Percentiles rank a stretch among this genome's conserved stretches.
Evolutionary conservation across 2,329 filamentous ascomycete genomes (phyloP).

Genomic region (Calonectria pauciramosa): DNA sequence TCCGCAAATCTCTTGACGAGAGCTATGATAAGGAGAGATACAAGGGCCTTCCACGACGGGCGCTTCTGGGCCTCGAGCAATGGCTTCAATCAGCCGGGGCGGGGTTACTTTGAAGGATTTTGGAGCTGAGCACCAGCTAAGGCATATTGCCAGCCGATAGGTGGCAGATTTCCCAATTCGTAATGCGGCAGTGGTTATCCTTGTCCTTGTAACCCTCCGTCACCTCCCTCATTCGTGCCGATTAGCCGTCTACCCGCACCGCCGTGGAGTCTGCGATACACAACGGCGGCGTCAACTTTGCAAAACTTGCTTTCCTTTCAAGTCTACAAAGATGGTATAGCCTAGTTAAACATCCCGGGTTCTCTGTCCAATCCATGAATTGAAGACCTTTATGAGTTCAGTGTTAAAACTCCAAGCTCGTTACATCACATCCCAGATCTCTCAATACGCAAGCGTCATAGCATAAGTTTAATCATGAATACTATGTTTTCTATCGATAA

Average conservation of each 20-base stretch:
- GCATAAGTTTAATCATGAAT: neutral
- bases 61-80: constrained; percentile 41
- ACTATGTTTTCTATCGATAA: neutral
- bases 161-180: neutral
- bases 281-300: neutral
- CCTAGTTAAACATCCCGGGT: neutral
- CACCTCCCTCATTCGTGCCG: neutral
- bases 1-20: constrained; percentile 40
- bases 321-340: neutral
- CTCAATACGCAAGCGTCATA: neutral
- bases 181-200: neutral
- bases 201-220: neutral
- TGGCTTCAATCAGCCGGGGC: constrained; percentile 41
- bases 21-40: constrained; percentile 47
- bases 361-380: neutral
- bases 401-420: neutral
- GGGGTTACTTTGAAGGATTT: neutral
- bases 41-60: constrained; percentile 41
- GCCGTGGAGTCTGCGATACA: neutral
- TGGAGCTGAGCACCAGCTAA: neutral
- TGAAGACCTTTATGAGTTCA: neutral
- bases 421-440: neutral
- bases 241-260: neutral
- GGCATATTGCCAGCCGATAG: neutral
- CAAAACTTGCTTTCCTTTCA: neutral